Percentiles rank a stretch among this genome's conserved stretches.
These are phyloP conservation scores for Amyloporia xantha DNA, from an alignment of 768 basidiomycete genomes.

Conservation along the genomic window DNA sequence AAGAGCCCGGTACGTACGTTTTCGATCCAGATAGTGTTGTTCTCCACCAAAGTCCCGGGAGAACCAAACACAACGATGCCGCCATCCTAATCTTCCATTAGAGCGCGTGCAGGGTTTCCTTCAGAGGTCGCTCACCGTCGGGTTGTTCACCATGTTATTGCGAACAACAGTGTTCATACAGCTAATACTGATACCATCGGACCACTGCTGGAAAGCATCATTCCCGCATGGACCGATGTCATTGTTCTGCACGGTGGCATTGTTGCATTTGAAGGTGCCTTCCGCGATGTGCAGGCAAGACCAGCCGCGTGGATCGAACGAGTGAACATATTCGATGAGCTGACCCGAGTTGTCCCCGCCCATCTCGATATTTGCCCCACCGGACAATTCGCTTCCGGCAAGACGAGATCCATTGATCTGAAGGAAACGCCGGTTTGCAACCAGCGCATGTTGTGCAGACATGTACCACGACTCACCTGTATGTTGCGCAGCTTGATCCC, in stretches of 20 bases:
- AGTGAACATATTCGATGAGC: slow-evolving; percentile 69
- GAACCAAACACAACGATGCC: slow-evolving; percentile 75
- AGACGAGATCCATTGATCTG: slow-evolving; percentile 74
- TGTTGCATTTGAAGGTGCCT: slow-evolving; percentile 59
- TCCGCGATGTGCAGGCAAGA: slow-evolving; percentile 75
- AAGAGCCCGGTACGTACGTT: slow-evolving; percentile 48
- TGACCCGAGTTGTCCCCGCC: slow-evolving; percentile 70
- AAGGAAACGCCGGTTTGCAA: too few species aligned
- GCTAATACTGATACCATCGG: slow-evolving; percentile 73
- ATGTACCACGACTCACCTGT: slow-evolving; percentile 59
- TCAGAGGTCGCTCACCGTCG: slow-evolving; percentile 36
- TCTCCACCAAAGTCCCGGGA: slow-evolving; percentile 64
- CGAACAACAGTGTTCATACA: slow-evolving; percentile 56
- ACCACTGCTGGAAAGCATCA: slow-evolving; percentile 65
- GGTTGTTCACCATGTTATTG: slow-evolving; percentile 63
- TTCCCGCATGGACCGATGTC: slow-evolving; percentile 76
- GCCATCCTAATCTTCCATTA: slow-evolving; percentile 40
- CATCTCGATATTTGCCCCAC: slow-evolving; percentile 81
- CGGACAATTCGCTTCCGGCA: slow-evolving; percentile 42
- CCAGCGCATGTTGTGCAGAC: too few species aligned
- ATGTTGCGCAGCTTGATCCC: slow-evolving; percentile 64
- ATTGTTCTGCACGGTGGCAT: slow-evolving; percentile 67
- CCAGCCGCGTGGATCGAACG: slow-evolving; percentile 76
- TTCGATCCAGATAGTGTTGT: slow-evolving; percentile 70
- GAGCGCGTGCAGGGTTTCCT: not conserved